A percentile compares a stretch with the other conserved stretches of the same genome.
These are phyloP conservation scores for Podila verticillata DNA, from an alignment of 192 early-diverging fungal genomes.

Conservation along the genomic window DNA sequence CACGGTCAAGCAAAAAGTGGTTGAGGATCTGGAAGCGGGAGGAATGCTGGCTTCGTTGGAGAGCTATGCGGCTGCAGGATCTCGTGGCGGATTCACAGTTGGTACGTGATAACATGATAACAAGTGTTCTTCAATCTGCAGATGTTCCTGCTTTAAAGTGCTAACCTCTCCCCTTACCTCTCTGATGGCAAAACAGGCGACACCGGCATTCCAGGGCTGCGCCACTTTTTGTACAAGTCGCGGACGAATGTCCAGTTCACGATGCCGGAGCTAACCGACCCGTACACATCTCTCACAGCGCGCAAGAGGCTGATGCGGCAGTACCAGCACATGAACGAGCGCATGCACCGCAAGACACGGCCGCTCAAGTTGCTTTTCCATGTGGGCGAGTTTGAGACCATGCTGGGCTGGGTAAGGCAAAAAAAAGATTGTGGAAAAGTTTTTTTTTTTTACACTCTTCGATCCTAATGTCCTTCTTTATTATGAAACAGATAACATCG, in stretches of 20 bases:
- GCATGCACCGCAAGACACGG: constrained; percentile 62
- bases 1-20: constrained; percentile 72
- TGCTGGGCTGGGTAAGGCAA: constrained; percentile 71
- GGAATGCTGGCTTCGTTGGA: constrained; percentile 33
- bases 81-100: constrained; percentile 43
- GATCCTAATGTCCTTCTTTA: constrained; percentile 3
- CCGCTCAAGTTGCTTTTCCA: constrained; percentile 66
- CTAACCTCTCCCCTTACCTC: background rate
- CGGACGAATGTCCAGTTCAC: constrained; percentile 72
- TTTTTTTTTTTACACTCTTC: background rate
- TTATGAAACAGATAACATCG: constrained; percentile 59
- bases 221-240: constrained; percentile 81
- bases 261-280: constrained; percentile 64
- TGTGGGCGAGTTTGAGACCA: constrained; percentile 59
- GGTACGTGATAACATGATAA: constrained; percentile 17
- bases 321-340: constrained; percentile 56
- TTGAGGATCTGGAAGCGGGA: constrained; percentile 55
- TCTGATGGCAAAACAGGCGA: constrained; percentile 53
- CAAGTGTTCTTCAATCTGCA: background rate
- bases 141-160: background rate
- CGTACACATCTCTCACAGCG: constrained; percentile 65
- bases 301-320: constrained; percentile 57
- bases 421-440: background rate
- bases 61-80: constrained; percentile 27
- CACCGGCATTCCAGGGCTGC: constrained; percentile 68